Evolutionary conservation across 495 filamentous ascomycete genomes (phyloP), one percentile per base, ranked within the genome.

Genomic region (Echria macrotheca): DNA sequence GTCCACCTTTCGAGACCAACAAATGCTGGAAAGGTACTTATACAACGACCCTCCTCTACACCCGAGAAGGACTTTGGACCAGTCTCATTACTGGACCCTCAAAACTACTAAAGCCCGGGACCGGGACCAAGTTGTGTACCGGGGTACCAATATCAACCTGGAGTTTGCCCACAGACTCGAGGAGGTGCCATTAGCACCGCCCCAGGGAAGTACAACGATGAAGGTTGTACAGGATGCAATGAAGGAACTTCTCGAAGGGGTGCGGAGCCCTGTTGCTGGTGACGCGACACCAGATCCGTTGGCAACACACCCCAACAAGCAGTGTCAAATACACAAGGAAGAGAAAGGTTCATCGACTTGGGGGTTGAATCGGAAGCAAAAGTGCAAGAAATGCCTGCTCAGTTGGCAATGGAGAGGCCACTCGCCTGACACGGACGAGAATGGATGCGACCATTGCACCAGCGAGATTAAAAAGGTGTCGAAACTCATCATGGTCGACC

Each of bases 401-500:
- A n/a, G n/a, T n/a, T n/a, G n/a, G n/a, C n/a, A n/a, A n/a, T n/a
- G n/a, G n/a, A n/a, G n/a, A n/a, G n/a, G n/a, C n/a, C n/a, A n/a
- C n/a, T n/a, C n/a, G n/a, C n/a, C n/a, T 0, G 44, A 47, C 4
- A 52, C 19, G 0, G 57, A 54, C 9, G 15, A 49, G 3, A n/a
- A 41, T 0, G 48, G 37, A 0, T 70, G 67, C 9, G 18, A 52
- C 0, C 48, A 65, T 8, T 71, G 69, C 35, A 17, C 35, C 2
- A 37, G 35, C n/a, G 35, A 37, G n/a, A 37, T 37, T 18, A 37
- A 37, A 9, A 37, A 37, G 35, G 21, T 37, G 15, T 37, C 80
- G 0, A 79, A 82, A 47, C 73, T 87, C 14, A 74, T 86, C 60
- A 89, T 87, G 84, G 83, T 86, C 1, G 84, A 87, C 52, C 83